phyloP scores from a whole-genome alignment of 768 basidiomycete genomes.

The Fomitopsis pulvina region DNA sequence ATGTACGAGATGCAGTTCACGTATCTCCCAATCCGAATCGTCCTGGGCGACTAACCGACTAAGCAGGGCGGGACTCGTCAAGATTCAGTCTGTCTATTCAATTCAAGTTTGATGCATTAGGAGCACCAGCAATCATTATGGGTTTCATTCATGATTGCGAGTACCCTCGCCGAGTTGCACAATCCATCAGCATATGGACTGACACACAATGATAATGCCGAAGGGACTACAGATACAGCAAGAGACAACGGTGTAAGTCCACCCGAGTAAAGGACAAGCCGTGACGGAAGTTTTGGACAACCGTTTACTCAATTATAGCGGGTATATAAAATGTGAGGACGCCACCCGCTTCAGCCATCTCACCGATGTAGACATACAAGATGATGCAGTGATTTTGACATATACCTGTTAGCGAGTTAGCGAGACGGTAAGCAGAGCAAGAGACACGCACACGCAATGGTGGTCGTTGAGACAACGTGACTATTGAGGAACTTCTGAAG shows the following conservation, averaged over 20 bases:
- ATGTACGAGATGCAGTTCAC: no score
- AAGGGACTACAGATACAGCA: background rate
- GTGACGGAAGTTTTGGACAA: background rate
- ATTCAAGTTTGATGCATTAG: no score
- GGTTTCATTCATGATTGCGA: no score
- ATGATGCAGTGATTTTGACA: conserved; percentile 82
- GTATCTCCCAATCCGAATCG: no score
- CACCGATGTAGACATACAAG: conserved; percentile 85
- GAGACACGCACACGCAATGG: conserved; percentile 69
- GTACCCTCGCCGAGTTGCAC: no score
- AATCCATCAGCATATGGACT: no score
- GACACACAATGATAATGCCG: background rate
- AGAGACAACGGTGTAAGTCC: background rate
- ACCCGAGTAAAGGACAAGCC: background rate
- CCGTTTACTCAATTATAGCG: conserved; percentile 56
- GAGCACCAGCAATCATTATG: no score
- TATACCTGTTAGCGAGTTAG: conserved; percentile 42
- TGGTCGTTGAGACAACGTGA: conserved; percentile 75
- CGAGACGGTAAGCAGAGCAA: background rate
- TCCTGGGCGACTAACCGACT: no score
- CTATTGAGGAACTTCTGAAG: conserved; percentile 79
- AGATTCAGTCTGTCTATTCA: no score
- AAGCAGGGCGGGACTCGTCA: no score
- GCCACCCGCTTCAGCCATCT: conserved; percentile 70
- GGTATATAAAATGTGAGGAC: conserved; percentile 88